phyloP scores from a whole-genome alignment of 371 early-diverging fungal species.

The Haplosporangium sp. region DNA sequence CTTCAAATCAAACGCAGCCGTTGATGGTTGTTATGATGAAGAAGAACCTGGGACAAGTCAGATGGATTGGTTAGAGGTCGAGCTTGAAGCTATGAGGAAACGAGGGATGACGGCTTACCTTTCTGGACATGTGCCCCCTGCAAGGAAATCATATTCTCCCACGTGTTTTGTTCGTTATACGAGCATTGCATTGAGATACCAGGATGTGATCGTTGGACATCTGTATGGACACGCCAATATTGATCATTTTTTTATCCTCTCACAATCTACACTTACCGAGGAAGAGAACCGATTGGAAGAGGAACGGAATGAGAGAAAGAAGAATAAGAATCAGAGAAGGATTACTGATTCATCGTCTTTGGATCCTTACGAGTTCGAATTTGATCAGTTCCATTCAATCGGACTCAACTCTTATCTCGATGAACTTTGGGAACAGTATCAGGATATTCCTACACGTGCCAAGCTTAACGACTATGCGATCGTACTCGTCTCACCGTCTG shows the following conservation, averaged over 20 bases:
- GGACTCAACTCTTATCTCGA: slow-evolving; percentile 45
- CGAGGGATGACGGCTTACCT: slow-evolving; percentile 65
- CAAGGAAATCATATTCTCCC: slow-evolving; percentile 69
- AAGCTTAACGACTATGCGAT: slow-evolving; percentile 58
- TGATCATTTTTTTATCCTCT: slow-evolving; percentile 72
- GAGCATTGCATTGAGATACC: slow-evolving; percentile 65
- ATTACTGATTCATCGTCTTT: background rate
- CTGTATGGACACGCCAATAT: slow-evolving; percentile 87
- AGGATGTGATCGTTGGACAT: slow-evolving; percentile 77
- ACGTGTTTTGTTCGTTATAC: slow-evolving; percentile 73
- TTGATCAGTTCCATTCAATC: slow-evolving; percentile 24
- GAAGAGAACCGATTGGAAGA: background rate
- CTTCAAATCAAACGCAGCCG: slow-evolving; percentile 73
- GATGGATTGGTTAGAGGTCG: slow-evolving; percentile 75
- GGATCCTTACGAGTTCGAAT: slow-evolving; percentile 18
- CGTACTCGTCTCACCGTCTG: slow-evolving; percentile 75
- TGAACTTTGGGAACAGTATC: slow-evolving; percentile 56
- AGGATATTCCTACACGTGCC: slow-evolving; percentile 40
- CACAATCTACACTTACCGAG: slow-evolving; percentile 32
- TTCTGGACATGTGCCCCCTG: slow-evolving; percentile 85
- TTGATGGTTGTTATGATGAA: slow-evolving; percentile 69
- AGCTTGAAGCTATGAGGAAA: slow-evolving; percentile 57
- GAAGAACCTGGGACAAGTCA: slow-evolving; percentile 73
- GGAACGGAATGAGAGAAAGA: background rate
- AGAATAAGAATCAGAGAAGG: too few relatives aligned